Base-by-base conservation (phyloP, 108 stramenopile species). In the Ochromonas danica region DNA sequence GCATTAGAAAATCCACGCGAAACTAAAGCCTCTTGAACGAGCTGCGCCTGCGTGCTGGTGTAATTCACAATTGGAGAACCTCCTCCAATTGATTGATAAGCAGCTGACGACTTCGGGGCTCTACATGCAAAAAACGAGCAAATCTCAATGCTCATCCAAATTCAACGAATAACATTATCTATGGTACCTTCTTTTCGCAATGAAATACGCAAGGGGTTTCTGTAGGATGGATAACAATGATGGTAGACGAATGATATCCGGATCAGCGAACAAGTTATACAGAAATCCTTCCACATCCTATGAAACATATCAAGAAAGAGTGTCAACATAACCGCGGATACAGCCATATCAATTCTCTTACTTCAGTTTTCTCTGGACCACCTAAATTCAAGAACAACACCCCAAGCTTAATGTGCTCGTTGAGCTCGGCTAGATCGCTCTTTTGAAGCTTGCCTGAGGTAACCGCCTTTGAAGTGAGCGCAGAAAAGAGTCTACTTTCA, bases 191-290 rank as follows among this genome's bases (percentile, higher is more conserved):
- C 45, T 51, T 36, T 60, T 45, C 6, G 72, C 72, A 10, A 75
- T 75, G 27, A 75, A 39, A 17, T n/a, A 61, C 40, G 95, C 95
- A 80, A 95, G 90, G 14, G 88, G 62, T 39, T 79, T 86, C 82
- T 95, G 95, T 28, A 95, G 87, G 1, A 90, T 89, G 27, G 92
- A 77, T 43, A 95, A 85, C 45, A 88, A 81, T 3, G 85, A 78
- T 2, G 95, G 95, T 17, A 96, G 86, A 35, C 95, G 94, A 79
- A 98, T 98, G 80, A 98, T 98, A 81, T 98, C 97, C 25, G 95
- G 95, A 83, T 98, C 96, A 42, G 95, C 93, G 85, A 98, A 98
- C 30, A 98, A 85, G 81, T 98, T 98, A 90, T 91, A 98, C 70
- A 98, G 84, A 70, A 42, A 43, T 10, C 72, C 72, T 42, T 60